Percentiles rank a stretch among this genome's conserved stretches.
Conservation (phyloP, 176 grass and related monocot species). For the Oryza brachyantha region DNA sequence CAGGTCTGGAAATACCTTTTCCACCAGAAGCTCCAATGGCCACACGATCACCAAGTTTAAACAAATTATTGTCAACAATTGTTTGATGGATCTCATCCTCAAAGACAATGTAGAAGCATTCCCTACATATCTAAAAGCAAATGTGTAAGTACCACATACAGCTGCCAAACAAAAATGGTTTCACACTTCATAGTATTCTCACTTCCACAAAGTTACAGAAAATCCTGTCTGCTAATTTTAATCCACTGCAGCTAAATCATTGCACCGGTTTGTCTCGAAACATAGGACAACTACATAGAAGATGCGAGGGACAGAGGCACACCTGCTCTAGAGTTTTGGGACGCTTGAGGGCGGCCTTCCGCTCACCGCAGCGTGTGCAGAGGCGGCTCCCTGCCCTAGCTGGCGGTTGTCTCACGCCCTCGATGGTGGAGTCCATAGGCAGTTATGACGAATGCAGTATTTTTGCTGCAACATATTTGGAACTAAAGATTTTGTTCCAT, state of each 20-base stretch:
- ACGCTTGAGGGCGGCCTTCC: conserved; percentile 69
- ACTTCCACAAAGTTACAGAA: neutral
- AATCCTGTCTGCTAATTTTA: neutral
- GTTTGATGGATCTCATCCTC: conserved; percentile 92
- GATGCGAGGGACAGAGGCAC: neutral
- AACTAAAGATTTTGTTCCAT: neutral
- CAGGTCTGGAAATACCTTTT: conserved; percentile 56
- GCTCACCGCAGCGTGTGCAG: conserved; percentile 63
- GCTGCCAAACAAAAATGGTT: neutral
- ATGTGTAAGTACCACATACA: conserved; percentile 2
- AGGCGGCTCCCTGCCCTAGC: conserved; percentile 39
- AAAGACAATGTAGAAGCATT: conserved; percentile 83
- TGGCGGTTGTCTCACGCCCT: neutral
- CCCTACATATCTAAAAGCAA: conserved; percentile 71
- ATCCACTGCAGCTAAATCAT: neutral
- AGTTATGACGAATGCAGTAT: neutral
- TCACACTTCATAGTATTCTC: neutral
- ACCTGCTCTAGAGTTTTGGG: conserved; percentile 94
- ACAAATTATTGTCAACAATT: conserved; percentile 76
- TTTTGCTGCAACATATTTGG: neutral
- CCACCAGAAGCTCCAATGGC: conserved; percentile 96
- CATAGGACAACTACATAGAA: neutral
- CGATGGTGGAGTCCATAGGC: conserved; percentile 16
- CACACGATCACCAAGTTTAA: conserved; percentile 81
- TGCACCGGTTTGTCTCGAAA: neutral